Evolutionary conservation across 495 filamentous ascomycete species (phyloP).

Genomic region (Penicillium flavigenum): DNA sequence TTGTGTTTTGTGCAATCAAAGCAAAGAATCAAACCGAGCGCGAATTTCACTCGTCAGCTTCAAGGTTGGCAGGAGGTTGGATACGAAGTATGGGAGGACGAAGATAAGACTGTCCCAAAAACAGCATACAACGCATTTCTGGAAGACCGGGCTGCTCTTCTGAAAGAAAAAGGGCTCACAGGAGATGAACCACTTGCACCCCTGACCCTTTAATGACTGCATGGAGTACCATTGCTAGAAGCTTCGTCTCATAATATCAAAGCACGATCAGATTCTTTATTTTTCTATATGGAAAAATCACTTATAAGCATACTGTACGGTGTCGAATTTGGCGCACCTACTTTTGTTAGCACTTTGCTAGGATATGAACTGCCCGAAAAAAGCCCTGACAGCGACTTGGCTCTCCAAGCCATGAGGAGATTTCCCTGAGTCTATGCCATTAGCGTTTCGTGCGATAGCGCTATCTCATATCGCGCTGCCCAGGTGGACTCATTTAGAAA

Average conservation of each 20-base stretch:
- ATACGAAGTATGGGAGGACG: slow-evolving; percentile 38
- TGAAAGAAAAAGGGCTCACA: background rate
- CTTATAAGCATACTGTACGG: too few species aligned
- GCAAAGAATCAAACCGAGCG: background rate
- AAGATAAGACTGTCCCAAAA: slow-evolving; percentile 31
- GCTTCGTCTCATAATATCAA: too few species aligned
- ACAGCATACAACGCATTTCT: slow-evolving; percentile 30
- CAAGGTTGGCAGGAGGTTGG: slow-evolving; percentile 11
- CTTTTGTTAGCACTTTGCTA: too few species aligned
- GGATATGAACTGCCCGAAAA: too few species aligned
- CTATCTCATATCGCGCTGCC: background rate
- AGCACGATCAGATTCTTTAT: too few species aligned
- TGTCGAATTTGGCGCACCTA: too few species aligned
- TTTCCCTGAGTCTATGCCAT: background rate
- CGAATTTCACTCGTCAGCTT: background rate
- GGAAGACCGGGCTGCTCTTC: slow-evolving; percentile 15
- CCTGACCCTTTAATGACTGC: background rate
- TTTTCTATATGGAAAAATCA: too few species aligned
- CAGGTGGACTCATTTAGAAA: background rate
- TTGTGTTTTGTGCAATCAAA: background rate
- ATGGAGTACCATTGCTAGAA: too few species aligned
- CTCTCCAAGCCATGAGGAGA: background rate
- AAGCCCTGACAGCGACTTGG: too few species aligned
- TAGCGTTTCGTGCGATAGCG: background rate
- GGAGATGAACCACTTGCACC: background rate